phyloP scores from a whole-genome alignment of 768 basidiomycete genomes.

The Crepidotus variabilis region DNA sequence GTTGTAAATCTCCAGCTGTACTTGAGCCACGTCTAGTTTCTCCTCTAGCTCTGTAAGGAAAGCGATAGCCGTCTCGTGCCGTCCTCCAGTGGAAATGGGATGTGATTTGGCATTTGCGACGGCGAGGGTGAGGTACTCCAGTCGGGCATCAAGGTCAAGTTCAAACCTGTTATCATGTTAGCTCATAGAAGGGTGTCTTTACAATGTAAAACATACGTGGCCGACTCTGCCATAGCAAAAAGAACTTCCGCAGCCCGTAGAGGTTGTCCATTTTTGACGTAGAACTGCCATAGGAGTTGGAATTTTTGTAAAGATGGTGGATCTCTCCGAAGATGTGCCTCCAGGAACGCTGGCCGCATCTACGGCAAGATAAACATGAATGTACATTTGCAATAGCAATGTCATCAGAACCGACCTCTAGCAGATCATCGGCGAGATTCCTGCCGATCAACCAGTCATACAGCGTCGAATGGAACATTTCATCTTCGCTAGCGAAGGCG shows the following conservation, averaged over 20 bases:
- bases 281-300: conserved; percentile 95
- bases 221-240: conserved; percentile 77
- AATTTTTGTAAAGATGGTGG: conserved; percentile 77
- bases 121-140: conserved; percentile 92
- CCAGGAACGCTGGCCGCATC: conserved; percentile 87
- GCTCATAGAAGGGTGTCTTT: conserved; percentile 1
- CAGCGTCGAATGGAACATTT: conserved; percentile 89
- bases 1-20: conserved; percentile 89
- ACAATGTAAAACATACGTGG: conserved; percentile 50
- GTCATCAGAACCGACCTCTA: conserved; percentile 59
- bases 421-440: conserved; percentile 79
- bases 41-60: conserved; percentile 96
- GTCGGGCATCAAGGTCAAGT: conserved; percentile 63
- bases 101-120: conserved; percentile 97
- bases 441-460: conserved; percentile 92
- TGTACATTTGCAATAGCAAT: background rate
- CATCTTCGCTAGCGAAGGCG: conserved; percentile 81
- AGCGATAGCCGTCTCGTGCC: conserved; percentile 87
- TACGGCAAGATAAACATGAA: conserved; percentile 23
- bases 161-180: conserved; percentile 45
- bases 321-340: conserved; percentile 80
- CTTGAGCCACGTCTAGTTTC: conserved; percentile 93
- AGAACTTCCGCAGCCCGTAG: conserved; percentile 87
- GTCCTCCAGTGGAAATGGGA: conserved; percentile 69
- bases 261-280: conserved; percentile 87